These are phyloP conservation scores for Primulina eburnea DNA, from an alignment of 257 asterid genomes.

Conservation along the genomic window DNA sequence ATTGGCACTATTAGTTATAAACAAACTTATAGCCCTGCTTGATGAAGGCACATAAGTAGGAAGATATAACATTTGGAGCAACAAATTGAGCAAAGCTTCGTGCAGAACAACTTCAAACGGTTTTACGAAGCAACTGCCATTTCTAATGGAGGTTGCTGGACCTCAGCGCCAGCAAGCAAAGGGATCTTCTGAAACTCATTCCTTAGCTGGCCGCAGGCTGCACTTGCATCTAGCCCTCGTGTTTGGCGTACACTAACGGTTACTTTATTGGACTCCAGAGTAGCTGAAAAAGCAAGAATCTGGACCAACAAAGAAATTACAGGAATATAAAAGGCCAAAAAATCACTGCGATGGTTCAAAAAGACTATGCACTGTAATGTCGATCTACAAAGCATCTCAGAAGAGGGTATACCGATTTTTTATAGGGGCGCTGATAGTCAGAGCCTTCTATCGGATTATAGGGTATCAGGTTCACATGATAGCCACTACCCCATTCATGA, in stretches of 20 bases:
- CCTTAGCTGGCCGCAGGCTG: constrained; percentile 96
- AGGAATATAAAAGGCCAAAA: constrained; percentile 1
- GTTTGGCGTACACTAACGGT: constrained; percentile 90
- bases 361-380: background rate
- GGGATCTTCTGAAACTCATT: constrained; percentile 87
- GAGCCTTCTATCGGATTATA: constrained; percentile 80
- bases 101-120: background rate
- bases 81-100: constrained; percentile 12
- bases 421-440: constrained; percentile 74
- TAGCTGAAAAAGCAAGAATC: constrained; percentile 73
- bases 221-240: constrained; percentile 91
- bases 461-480: constrained; percentile 91
- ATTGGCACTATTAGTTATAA: constrained; percentile 1
- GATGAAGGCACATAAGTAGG: background rate
- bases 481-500: constrained; percentile 80
- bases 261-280: constrained; percentile 76
- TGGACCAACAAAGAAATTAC: constrained; percentile 28
- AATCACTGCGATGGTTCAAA: background rate
- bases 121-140: constrained; percentile 52
- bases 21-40: background rate
- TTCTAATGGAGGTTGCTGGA: constrained; percentile 41
- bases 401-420: constrained; percentile 53
- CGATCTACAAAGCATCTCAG: constrained; percentile 6
- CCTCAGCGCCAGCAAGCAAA: constrained; percentile 38
- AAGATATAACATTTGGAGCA: background rate